Evolutionary conservation across 352 stramenopile species (phyloP).

Genomic region (Globisporangium apiculatum): DNA sequence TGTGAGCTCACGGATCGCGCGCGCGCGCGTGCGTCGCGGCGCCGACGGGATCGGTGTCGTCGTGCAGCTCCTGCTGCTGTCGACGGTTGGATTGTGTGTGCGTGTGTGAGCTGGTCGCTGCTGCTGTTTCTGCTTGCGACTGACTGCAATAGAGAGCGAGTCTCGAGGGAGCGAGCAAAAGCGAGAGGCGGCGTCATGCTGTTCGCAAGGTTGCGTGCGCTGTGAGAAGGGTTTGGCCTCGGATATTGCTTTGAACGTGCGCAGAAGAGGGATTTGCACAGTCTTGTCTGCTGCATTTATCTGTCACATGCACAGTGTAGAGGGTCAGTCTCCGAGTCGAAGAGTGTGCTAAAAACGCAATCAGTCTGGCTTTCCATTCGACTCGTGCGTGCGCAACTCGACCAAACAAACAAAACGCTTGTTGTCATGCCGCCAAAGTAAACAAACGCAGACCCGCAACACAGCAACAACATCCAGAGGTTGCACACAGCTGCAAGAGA

Average conservation of each 20-base stretch:
- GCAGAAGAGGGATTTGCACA: not conserved
- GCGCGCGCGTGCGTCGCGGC: not conserved
- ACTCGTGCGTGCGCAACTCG: too few species aligned
- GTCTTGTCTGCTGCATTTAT: not conserved
- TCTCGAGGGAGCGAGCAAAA: not conserved
- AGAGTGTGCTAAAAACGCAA: not conserved
- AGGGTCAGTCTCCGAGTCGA: not conserved
- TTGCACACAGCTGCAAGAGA: too few species aligned
- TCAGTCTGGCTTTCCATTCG: too few species aligned
- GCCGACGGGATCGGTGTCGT: not conserved
- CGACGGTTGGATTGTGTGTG: too few species aligned
- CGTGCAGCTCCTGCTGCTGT: too few species aligned
- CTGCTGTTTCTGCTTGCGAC: not conserved
- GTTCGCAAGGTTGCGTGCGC: not conserved
- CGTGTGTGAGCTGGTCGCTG: not conserved
- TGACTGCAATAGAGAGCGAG: too few species aligned
- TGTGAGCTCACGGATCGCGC: too few species aligned
- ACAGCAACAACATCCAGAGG: too few species aligned
- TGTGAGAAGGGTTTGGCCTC: not conserved
- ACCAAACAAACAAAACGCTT: too few species aligned
- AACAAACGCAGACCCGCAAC: too few species aligned
- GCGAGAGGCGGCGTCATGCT: not conserved
- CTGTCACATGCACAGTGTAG: not conserved
- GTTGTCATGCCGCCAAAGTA: too few species aligned
- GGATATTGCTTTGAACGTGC: not conserved